Evolutionary conservation across 2,329 filamentous ascomycete genomes (phyloP).

Genomic region (Chaetomiaceae sp.): DNA sequence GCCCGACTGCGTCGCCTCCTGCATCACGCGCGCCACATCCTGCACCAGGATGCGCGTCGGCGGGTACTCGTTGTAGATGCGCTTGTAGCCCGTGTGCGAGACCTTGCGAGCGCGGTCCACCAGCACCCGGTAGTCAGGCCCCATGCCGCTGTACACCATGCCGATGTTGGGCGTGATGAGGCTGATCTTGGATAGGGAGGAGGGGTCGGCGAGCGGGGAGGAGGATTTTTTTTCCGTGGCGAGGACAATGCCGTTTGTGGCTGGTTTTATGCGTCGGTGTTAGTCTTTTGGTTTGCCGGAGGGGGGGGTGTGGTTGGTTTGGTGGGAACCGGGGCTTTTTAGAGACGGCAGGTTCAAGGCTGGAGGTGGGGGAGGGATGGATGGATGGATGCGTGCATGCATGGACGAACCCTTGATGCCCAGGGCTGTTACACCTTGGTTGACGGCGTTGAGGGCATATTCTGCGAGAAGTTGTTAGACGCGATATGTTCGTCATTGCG

Average conservation of each 20-base stretch:
- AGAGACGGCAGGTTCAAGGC: not conserved
- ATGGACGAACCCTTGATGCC: constrained; percentile 85
- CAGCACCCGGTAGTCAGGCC: constrained; percentile 93
- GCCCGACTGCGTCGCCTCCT: constrained; percentile 96
- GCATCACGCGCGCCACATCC: constrained; percentile 95
- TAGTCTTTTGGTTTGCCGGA: constrained; percentile 68
- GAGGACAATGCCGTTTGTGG: constrained; percentile 97
- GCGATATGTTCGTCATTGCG: not conserved
- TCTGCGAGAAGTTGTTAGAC: constrained; percentile 52
- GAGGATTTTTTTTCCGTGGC: constrained; percentile 99
- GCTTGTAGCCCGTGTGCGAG: constrained; percentile 97
- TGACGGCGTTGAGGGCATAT: constrained; percentile 98
- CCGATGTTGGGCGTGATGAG: constrained; percentile 98
- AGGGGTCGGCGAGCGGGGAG: constrained; percentile 90
- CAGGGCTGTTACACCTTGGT: constrained; percentile 96
- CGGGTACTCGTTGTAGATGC: constrained; percentile 99
- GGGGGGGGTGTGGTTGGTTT: constrained; percentile 1
- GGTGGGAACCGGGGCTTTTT: not conserved
- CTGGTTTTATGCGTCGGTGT: constrained; percentile 44
- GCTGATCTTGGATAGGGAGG: constrained; percentile 94
- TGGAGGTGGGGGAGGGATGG: constrained; percentile 2
- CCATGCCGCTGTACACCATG: constrained; percentile 99
- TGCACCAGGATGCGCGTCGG: constrained; percentile 98
- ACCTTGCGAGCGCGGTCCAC: constrained; percentile 98
- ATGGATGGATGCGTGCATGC: too few species aligned